phyloP scores from a whole-genome alignment of 371 early-diverging fungal species.

The Umbelopsis sp. region DNA sequence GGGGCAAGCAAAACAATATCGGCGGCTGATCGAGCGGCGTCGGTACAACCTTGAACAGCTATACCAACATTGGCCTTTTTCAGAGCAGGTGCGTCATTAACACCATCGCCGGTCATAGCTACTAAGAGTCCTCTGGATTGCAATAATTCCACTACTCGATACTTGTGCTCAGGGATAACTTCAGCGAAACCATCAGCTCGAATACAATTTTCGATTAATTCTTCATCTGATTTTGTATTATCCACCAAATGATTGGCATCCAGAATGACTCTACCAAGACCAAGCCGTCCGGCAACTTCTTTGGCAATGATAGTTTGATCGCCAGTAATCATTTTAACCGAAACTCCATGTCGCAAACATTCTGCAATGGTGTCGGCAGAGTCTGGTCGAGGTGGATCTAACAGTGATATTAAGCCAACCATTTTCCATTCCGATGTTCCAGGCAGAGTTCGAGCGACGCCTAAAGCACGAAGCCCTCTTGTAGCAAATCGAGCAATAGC shows the following conservation, averaged over 20 bases:
- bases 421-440: conserved; percentile 59
- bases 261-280: conserved; percentile 70
- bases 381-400: conserved; percentile 88
- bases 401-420: conserved; percentile 79
- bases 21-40: conserved; percentile 91
- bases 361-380: conserved; percentile 70
- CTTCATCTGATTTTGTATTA: conserved; percentile 54
- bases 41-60: conserved; percentile 88
- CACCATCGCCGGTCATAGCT: conserved; percentile 91
- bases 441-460: conserved; percentile 83
- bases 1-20: conserved; percentile 92
- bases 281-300: conserved; percentile 76
- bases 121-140: conserved; percentile 76
- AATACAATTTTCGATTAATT: conserved; percentile 59
- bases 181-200: conserved; percentile 84
- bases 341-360: conserved; percentile 64
- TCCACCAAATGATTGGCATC: conserved; percentile 75
- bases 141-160: conserved; percentile 76
- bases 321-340: conserved; percentile 86
- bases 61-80: conserved; percentile 89
- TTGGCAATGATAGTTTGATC: conserved; percentile 81
- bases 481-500: conserved; percentile 83
- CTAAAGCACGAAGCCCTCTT: conserved; percentile 83
- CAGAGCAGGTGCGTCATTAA: conserved; percentile 88
- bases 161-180: conserved; percentile 79